These are phyloP conservation scores for Terfezia boudieri DNA, from an alignment of 495 filamentous ascomycete species.

Conservation along the genomic window DNA sequence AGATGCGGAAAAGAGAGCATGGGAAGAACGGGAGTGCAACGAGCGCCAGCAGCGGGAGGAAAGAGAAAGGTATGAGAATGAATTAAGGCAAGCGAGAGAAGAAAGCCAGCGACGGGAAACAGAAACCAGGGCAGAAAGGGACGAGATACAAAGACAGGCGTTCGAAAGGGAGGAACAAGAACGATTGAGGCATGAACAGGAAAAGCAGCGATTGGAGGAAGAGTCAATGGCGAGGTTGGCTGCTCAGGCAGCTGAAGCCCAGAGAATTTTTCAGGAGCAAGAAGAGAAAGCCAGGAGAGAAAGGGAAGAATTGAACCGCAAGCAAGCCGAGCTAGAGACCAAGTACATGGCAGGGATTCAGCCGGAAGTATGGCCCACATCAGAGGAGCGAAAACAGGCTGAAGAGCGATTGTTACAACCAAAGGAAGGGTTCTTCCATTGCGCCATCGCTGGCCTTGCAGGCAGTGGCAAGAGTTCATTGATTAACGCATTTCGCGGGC, in stretches of 20 bases:
- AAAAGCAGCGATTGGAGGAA: background rate
- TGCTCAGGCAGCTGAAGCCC: background rate
- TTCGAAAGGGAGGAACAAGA: background rate
- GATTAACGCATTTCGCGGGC: slow-evolving; percentile 9
- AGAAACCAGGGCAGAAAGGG: background rate
- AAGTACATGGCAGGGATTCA: slow-evolving; percentile 1
- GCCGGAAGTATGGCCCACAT: slow-evolving; percentile 1
- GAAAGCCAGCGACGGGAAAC: background rate
- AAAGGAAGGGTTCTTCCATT: background rate
- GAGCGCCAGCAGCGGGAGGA: background rate
- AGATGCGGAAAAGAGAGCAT: background rate
- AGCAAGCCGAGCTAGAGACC: background rate
- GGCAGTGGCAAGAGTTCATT: slow-evolving; percentile 9
- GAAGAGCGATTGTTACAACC: background rate
- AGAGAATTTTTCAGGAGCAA: background rate
- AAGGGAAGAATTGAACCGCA: background rate
- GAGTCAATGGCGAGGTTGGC: background rate
- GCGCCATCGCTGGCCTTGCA: slow-evolving; percentile 4
- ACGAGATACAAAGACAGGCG: background rate
- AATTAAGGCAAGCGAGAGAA: background rate
- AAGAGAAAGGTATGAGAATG: background rate
- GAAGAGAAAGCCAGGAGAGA: background rate
- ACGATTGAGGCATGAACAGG: background rate
- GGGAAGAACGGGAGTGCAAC: background rate
- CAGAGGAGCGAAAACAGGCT: background rate